Evolutionary conservation across 345 rosid genomes (phyloP).

Genomic region (Melastoma malabathricum): DNA sequence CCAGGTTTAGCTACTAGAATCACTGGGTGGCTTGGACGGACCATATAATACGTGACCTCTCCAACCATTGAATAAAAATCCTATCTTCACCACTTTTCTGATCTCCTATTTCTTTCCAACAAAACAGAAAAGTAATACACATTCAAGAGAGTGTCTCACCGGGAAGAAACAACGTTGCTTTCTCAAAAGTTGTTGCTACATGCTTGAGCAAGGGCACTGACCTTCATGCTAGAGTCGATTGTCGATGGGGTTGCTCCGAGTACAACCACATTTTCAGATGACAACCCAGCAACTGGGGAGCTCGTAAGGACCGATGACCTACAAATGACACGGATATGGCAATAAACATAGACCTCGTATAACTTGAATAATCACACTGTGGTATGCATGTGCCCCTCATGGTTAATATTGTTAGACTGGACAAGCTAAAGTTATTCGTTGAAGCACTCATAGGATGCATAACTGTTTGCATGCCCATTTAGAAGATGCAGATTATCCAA

Average conservation of each 20-base stretch:
- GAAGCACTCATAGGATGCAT: too few species aligned
- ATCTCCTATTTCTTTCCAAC: neutral
- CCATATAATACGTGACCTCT: too few species aligned
- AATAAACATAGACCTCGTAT: neutral
- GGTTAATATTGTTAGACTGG: too few species aligned
- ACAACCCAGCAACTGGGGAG: slow-evolving; percentile 43
- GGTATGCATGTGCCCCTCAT: too few species aligned
- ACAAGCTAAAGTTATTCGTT: too few species aligned
- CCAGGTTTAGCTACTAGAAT: too few species aligned
- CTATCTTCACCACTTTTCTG: too few species aligned
- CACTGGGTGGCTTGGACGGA: too few species aligned
- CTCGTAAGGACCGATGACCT: slow-evolving; percentile 49
- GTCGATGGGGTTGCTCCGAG: slow-evolving; percentile 46
- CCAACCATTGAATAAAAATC: too few species aligned
- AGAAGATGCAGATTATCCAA: too few species aligned
- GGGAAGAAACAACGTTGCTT: slow-evolving; percentile 5
- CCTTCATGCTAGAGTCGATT: slow-evolving; percentile 68
- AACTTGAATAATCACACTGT: neutral
- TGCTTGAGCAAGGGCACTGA: slow-evolving; percentile 17
- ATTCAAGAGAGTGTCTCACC: neutral
- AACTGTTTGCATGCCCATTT: too few species aligned
- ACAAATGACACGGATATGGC: slow-evolving; percentile 5
- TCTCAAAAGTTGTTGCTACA: slow-evolving; percentile 10
- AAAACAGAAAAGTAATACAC: neutral
- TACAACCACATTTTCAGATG: slow-evolving; percentile 69